Conservation (phyloP, 208 protist species). For the Trypanosoma grayi region DNA sequence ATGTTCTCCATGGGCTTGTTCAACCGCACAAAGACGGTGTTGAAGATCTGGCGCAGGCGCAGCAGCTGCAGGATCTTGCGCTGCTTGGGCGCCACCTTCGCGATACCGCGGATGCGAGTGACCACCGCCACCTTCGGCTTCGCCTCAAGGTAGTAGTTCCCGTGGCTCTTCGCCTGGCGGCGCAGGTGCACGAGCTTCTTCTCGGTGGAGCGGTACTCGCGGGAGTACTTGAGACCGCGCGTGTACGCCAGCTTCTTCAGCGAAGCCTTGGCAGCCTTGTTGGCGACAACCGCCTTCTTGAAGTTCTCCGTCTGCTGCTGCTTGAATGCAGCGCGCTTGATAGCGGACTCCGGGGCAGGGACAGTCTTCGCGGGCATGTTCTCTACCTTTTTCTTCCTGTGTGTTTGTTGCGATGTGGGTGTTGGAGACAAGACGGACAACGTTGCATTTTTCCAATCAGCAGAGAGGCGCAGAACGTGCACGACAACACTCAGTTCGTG, state of each 20-base stretch:
- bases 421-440: constrained; percentile 31
- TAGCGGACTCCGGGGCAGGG: constrained; percentile 83
- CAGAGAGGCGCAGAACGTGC: constrained; percentile 29
- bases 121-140: constrained; percentile 99
- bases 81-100: constrained; percentile 96
- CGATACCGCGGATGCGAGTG: constrained; percentile 99
- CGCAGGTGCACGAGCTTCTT: constrained; percentile 80
- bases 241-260: constrained; percentile 75
- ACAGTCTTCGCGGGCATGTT: constrained; percentile 70
- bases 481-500: constrained; percentile 47
- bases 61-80: constrained; percentile 99
- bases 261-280: constrained; percentile 60
- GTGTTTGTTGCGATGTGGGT: constrained; percentile 18
- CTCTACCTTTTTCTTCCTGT: not conserved
- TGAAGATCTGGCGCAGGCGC: constrained; percentile 99
- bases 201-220: constrained; percentile 95
- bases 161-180: constrained; percentile 88
- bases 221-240: constrained; percentile 91
- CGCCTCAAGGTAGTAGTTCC: constrained; percentile 97
- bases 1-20: constrained; percentile 99
- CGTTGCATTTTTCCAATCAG: not conserved
- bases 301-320: constrained; percentile 89
- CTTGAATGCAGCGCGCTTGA: constrained; percentile 91
- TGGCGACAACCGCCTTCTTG: constrained; percentile 77
- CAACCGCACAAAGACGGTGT: constrained; percentile 98